Evolutionary conservation across 352 stramenopile species (phyloP).

Genomic region (Thalassiosira hispida): DNA sequence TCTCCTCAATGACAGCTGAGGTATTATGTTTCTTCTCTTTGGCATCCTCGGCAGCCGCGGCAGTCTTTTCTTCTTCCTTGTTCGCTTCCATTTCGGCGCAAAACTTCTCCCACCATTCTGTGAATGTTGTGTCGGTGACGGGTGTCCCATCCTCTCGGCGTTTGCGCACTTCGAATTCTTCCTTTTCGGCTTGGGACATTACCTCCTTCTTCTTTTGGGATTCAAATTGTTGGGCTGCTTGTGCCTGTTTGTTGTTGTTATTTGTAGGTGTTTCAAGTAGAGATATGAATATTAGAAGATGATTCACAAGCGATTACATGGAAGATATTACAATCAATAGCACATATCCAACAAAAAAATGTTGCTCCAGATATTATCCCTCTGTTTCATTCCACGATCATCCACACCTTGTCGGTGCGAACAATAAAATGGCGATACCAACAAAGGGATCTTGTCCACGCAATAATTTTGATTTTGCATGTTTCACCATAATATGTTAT

Average conservation of each 20-base stretch:
- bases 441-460: constrained; percentile 76
- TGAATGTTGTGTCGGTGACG: constrained; percentile 73
- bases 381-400: constrained; percentile 46
- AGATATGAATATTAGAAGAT: not conserved
- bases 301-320: not conserved
- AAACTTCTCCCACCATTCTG: constrained; percentile 72
- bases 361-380: constrained; percentile 80
- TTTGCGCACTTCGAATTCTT: constrained; percentile 81
- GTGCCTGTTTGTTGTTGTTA: constrained; percentile 55
- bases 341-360: too few relatives aligned
- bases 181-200: constrained; percentile 75
- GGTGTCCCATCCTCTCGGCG: constrained; percentile 78
- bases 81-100: constrained; percentile 68
- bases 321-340: not conserved
- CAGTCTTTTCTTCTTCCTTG: constrained; percentile 40
- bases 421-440: constrained; percentile 55
- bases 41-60: constrained; percentile 19
- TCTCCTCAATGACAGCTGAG: constrained; percentile 56
- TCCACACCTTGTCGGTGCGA: constrained; percentile 75
- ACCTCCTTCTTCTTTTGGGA: constrained; percentile 77
- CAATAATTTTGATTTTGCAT: constrained; percentile 51
- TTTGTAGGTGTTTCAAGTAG: not conserved
- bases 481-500: constrained; percentile 25
- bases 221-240: constrained; percentile 74
- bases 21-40: constrained; percentile 46